Percentiles rank a stretch among this genome's conserved stretches.
Evolutionary conservation across 202 grass and related monocot genomes (phyloP).

Genomic region (Digitaria exilis): DNA sequence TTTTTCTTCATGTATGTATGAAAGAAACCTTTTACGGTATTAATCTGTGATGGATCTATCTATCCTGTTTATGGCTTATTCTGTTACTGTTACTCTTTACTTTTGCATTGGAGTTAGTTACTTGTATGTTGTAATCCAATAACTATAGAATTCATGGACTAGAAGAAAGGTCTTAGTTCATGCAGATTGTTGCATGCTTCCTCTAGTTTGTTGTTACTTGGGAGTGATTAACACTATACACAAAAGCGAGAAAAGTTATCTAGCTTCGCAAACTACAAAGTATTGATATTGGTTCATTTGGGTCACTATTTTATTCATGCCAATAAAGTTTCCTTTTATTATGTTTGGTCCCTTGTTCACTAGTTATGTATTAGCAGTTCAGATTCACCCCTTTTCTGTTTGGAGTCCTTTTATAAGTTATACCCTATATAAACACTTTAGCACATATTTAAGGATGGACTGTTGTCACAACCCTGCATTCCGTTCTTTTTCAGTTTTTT

Average conservation of each 20-base stretch:
- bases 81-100: constrained; percentile 18
- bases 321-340: not conserved
- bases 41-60: not conserved
- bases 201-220: constrained; percentile 22
- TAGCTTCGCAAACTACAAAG: constrained; percentile 22
- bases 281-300: not conserved
- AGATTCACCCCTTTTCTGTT: not conserved
- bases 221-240: not conserved
- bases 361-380: constrained; percentile 15
- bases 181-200: constrained; percentile 9
- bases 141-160: constrained; percentile 12
- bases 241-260: not conserved
- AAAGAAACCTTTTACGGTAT: constrained; percentile 7
- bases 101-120: constrained; percentile 8
- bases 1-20: constrained; percentile 94
- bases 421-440: not conserved
- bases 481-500: not conserved
- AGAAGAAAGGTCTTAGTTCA: constrained; percentile 1
- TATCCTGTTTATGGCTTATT: constrained; percentile 13
- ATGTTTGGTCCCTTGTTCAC: not conserved
- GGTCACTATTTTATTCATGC: not conserved
- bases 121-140: constrained; percentile 31
- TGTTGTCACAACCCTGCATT: not conserved
- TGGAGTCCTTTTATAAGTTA: constrained; percentile 1
- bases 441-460: not conserved